Conservation (phyloP, 805 yeast species). For the Wickerhamomyces bisporus region DNA sequence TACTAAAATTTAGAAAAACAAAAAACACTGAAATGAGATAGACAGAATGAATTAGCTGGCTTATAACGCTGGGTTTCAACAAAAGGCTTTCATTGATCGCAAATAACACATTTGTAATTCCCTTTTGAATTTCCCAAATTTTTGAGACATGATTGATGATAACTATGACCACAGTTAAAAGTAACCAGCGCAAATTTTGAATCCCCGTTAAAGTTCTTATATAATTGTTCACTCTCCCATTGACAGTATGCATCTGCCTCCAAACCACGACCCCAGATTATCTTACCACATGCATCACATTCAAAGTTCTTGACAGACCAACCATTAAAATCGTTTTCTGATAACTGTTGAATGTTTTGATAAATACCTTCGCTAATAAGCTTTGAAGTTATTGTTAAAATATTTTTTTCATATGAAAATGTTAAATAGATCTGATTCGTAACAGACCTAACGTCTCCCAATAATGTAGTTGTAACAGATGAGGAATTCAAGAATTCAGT, state of each 20-base stretch:
- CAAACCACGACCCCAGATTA: conserved; percentile 64
- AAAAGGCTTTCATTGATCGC: conserved; percentile 27
- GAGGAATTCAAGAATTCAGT: conserved; percentile 48
- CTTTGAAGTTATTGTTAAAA: conserved; percentile 44
- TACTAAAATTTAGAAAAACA: not conserved
- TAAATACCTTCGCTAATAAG: conserved; percentile 55
- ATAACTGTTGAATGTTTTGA: conserved; percentile 38
- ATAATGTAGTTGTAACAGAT: conserved; percentile 40
- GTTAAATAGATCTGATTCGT: conserved; percentile 60
- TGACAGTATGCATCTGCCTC: conserved; percentile 42
- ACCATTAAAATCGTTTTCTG: conserved; percentile 45
- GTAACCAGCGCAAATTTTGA: conserved; percentile 34
- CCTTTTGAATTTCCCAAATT: conserved; percentile 35
- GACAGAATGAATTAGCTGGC: too few relatives aligned
- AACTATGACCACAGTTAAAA: conserved; percentile 64
- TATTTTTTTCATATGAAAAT: conserved; percentile 56
- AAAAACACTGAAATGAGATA: too few relatives aligned
- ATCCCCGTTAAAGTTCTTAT: conserved; percentile 23
- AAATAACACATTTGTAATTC: conserved; percentile 34
- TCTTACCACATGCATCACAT: conserved; percentile 76
- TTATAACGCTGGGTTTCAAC: too few relatives aligned
- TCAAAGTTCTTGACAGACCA: conserved; percentile 53
- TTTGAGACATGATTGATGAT: conserved; percentile 52
- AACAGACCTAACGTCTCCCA: conserved; percentile 55
- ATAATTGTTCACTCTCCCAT: conserved; percentile 47